Evolutionary conservation across 75 land plant genomes (phyloP), one percentile per base, ranked within the genome.

Genomic region (Gnetum montanum): DNA sequence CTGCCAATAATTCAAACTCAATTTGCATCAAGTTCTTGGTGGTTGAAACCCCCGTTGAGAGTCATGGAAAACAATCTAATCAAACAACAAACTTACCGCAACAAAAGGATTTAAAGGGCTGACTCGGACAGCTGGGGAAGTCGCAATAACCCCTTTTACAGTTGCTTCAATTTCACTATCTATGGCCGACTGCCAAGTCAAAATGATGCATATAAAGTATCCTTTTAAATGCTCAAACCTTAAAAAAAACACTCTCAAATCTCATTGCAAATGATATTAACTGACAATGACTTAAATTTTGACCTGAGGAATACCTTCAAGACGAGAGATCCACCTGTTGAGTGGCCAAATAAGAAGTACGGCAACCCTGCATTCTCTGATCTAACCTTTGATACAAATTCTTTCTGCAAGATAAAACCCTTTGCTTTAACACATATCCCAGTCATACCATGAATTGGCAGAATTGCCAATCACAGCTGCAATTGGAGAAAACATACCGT

Each of bases 261-360:
- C 37, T 20, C 8, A 18, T 31, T 8, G 28, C 37, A 35, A 34
- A 12, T n/a, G n/a, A n/a, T n/a, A n/a, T n/a, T n/a, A n/a, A n/a
- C n/a, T n/a, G n/a, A n/a, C n/a, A 11, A 34, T 11, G 25, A 3
- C n/a, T n/a, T n/a, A n/a, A n/a, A n/a, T n/a, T n/a, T n/a, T n/a
- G n/a, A n/a, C n/a, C n/a, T n/a, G 25, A 40, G 34, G 23, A 16
- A 46, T 57, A 87, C 96, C 88, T 90, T 90, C 19, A 90, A 50
- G 38, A 78, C 64, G 35, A 91, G 78, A 26, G 97, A 85, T 24
- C 61, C 97, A 49, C 94, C 97, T n/a, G 97, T 91, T 19, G 94
- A 91, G 66, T 91, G 97, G 6, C 97, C 97, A 75, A 84, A 88
- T 33, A 71, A 64, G 59, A 91, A 91, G 61, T 83, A 79, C 18